phyloP scores from a whole-genome alignment of 345 rosid genomes.

The Brassica nigra region DNA sequence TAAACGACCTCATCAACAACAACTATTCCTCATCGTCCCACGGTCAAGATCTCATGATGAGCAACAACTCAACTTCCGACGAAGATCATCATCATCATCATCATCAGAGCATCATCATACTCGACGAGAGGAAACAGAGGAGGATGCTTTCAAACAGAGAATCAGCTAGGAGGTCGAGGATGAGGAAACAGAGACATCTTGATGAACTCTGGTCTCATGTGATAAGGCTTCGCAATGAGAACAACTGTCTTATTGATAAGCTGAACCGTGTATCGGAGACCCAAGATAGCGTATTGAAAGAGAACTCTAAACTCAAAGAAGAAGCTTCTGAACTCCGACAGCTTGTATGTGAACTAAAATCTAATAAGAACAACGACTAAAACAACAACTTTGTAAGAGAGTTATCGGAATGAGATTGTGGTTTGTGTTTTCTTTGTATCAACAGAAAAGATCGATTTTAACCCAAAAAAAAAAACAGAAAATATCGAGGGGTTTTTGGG shows the following conservation, averaged over 20 bases:
- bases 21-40: conserved; percentile 29
- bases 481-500: conserved; percentile 12
- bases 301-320: conserved; percentile 79
- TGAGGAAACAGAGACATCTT: conserved; percentile 94
- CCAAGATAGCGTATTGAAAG: conserved; percentile 61
- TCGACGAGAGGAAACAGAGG: conserved; percentile 80
- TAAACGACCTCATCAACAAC: conserved; percentile 34
- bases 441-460: not conserved
- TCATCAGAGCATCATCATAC: conserved; percentile 53
- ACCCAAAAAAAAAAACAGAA: not conserved
- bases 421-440: not conserved
- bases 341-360: conserved; percentile 55
- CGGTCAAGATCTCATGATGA: conserved; percentile 44
- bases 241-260: conserved; percentile 62
- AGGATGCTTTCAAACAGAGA: conserved; percentile 97
- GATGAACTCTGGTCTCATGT: conserved; percentile 91
- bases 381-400: conserved; percentile 10
- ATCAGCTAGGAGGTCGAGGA: conserved; percentile 90
- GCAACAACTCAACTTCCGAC: conserved; percentile 78
- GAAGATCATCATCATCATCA: conserved; percentile 58
- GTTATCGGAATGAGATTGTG: not conserved
- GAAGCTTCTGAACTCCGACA: conserved; percentile 71
- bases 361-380: conserved; percentile 28
- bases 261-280: conserved; percentile 60
- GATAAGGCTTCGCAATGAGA: conserved; percentile 67